A percentile compares a stretch with the other conserved stretches of the same genome.
phyloP scores from a whole-genome alignment of 257 asterid genomes.

The Nemophila menziesii region DNA sequence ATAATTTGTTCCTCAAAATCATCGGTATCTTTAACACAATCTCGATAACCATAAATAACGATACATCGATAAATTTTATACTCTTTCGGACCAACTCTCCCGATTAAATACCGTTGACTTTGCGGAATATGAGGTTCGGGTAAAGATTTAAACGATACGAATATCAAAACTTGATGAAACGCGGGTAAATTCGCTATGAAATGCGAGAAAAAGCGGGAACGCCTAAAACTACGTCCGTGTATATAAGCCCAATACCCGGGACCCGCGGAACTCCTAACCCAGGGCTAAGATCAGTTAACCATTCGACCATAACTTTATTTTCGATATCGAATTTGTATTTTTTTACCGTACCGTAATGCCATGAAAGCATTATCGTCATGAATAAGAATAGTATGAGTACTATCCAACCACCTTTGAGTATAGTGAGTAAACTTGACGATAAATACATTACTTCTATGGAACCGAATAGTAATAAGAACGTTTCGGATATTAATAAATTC shows the following conservation, averaged over 20 bases:
- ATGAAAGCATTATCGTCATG: constrained; percentile 54
- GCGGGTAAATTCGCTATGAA: constrained; percentile 87
- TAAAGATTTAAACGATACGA: constrained; percentile 67
- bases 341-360: constrained; percentile 91
- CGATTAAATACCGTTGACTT: constrained; percentile 51
- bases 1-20: constrained; percentile 75
- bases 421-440: constrained; percentile 44
- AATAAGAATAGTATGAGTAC: constrained; percentile 35
- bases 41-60: constrained; percentile 66
- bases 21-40: constrained; percentile 47
- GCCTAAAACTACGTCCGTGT: constrained; percentile 61
- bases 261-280: constrained; percentile 71
- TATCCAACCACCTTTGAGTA: constrained; percentile 74
- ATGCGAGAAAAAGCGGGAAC: constrained; percentile 84
- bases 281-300: constrained; percentile 78
- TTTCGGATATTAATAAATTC: constrained; percentile 27
- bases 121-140: constrained; percentile 59
- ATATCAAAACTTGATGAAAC: constrained; percentile 63
- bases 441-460: constrained; percentile 53
- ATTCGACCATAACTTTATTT: constrained; percentile 67
- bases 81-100: constrained; percentile 71
- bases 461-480: constrained; percentile 63
- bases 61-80: constrained; percentile 68
- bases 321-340: constrained; percentile 62
- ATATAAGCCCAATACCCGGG: constrained; percentile 76